Evolutionary conservation across 106 monocot genomes (phyloP).

Genomic region (Alisma plantagoaquatica): DNA sequence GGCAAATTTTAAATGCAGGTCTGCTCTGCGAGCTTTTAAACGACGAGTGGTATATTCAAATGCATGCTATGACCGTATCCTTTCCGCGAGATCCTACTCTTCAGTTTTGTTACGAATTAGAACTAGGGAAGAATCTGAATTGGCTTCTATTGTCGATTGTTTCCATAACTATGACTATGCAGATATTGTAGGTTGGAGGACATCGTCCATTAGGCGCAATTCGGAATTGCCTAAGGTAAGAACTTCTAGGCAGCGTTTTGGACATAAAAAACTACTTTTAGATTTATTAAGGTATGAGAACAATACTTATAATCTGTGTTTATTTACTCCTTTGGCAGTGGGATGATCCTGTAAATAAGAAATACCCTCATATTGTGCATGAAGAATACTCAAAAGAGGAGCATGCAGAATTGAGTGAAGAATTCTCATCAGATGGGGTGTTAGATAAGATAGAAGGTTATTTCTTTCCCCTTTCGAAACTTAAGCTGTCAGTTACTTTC

Average conservation of each 20-base stretch:
- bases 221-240: slow-evolving; percentile 79
- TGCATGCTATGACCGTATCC: slow-evolving; percentile 93
- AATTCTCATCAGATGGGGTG: slow-evolving; percentile 9
- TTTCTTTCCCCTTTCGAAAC: too few relatives aligned
- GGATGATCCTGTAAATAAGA: slow-evolving; percentile 41
- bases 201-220: slow-evolving; percentile 90
- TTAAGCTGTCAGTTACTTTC: too few relatives aligned
- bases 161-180: slow-evolving; percentile 18
- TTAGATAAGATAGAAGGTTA: slow-evolving; percentile 74
- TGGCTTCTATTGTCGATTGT: too few relatives aligned
- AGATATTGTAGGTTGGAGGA: slow-evolving; percentile 99
- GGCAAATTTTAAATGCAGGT: slow-evolving; percentile 31
- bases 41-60: slow-evolving; percentile 86
- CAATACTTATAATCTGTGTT: too few relatives aligned
- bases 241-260: slow-evolving; percentile 3
- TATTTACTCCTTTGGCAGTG: slow-evolving; percentile 28
- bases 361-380: slow-evolving; percentile 81
- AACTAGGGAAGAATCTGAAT: too few relatives aligned
- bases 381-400: slow-evolving; percentile 53
- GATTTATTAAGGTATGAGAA: too few relatives aligned
- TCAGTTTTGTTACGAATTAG: too few relatives aligned
- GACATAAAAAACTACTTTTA: too few relatives aligned
- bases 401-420: slow-evolving; percentile 3
- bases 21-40: slow-evolving; percentile 62
- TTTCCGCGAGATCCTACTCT: too few relatives aligned